Percentiles rank a stretch among this genome's conserved stretches.
phyloP scores from a whole-genome alignment of 306 rosid genomes.

The Glycyrrhiza uralensis region DNA sequence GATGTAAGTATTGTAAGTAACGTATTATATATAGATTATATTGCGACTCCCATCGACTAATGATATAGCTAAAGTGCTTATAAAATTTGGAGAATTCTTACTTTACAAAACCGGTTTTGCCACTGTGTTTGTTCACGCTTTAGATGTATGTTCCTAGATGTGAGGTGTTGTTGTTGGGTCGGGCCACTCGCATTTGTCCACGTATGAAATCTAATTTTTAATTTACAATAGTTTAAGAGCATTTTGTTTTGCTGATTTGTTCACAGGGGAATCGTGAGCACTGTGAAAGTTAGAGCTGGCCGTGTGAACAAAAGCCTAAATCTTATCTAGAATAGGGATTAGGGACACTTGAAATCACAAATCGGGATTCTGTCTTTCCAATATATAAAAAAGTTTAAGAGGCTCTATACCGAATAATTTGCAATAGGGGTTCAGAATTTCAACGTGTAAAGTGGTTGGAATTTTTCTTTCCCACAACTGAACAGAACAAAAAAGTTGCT shows the following conservation, averaged over 20 bases:
- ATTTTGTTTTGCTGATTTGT: too few relatives aligned
- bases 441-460: conserved; percentile 9
- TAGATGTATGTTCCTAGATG: too few relatives aligned
- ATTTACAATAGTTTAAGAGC: background rate
- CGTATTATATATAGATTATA: too few relatives aligned
- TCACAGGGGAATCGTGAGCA: background rate
- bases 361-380: conserved; percentile 1
- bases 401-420: conserved; percentile 1
- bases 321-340: background rate
- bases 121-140: too few relatives aligned
- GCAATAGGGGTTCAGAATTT: background rate
- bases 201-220: too few relatives aligned
- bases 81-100: too few relatives aligned
- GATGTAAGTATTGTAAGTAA: too few relatives aligned
- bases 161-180: too few relatives aligned
- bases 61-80: too few relatives aligned
- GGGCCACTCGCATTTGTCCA: too few relatives aligned
- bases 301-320: background rate
- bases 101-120: too few relatives aligned
- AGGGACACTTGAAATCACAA: background rate
- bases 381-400: background rate
- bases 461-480: conserved; percentile 29
- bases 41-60: too few relatives aligned
- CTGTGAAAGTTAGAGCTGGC: background rate
- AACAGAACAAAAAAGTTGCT: background rate